These are phyloP conservation scores for Talaromyces albobiverticillius DNA, from an alignment of 2,329 filamentous ascomycete species.

Conservation along the genomic window DNA sequence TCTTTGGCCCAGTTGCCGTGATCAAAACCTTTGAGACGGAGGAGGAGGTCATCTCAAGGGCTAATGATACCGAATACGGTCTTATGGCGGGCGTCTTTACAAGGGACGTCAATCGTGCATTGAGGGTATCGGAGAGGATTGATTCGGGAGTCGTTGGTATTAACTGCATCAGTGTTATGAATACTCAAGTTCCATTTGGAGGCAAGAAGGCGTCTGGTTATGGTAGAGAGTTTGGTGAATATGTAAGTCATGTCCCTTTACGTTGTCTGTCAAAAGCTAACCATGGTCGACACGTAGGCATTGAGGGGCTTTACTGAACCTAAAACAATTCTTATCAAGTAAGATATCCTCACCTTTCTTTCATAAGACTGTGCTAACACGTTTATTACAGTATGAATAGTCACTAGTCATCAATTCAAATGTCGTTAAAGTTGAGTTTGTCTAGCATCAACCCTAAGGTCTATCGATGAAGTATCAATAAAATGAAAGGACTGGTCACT, in stretches of 20 bases:
- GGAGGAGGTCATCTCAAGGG: constrained; percentile 52
- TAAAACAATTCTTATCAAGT: background rate
- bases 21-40: constrained; percentile 57
- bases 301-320: background rate
- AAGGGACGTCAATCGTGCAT: background rate
- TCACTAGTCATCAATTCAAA: too few species aligned
- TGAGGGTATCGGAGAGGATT: background rate
- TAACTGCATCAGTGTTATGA: constrained; percentile 29
- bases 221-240: constrained; percentile 1
- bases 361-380: background rate
- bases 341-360: background rate
- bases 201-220: background rate
- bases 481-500: too few species aligned
- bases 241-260: background rate
- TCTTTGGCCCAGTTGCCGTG: constrained; percentile 55
- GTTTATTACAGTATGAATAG: background rate
- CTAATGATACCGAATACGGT: constrained; percentile 47
- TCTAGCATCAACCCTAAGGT: too few species aligned
- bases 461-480: too few species aligned
- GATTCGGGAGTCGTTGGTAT: constrained; percentile 3
- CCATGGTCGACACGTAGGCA: background rate
- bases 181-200: constrained; percentile 3
- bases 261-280: too few species aligned
- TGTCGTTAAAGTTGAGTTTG: too few species aligned
- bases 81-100: constrained; percentile 6